phyloP scores from a whole-genome alignment of 805 yeast species.

The Hanseniaspora lachancei region DNA sequence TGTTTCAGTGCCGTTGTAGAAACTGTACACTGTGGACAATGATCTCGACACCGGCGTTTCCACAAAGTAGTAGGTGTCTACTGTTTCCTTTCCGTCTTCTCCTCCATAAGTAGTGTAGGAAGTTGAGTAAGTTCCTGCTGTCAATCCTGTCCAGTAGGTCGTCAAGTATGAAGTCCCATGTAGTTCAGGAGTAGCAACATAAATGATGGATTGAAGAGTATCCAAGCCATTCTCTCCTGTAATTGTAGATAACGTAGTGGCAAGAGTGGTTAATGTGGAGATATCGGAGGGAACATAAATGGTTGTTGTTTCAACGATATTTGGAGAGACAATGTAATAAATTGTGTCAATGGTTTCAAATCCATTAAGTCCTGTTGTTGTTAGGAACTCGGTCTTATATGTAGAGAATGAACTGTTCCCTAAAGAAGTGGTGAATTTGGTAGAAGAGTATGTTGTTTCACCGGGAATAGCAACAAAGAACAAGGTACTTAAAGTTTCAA shows the following conservation, averaged over 20 bases:
- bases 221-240: background rate
- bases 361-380: slow-evolving; percentile 15
- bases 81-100: slow-evolving; percentile 13
- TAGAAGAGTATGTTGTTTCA: background rate
- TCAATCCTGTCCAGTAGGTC: slow-evolving; percentile 12
- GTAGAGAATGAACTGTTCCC: slow-evolving; percentile 12
- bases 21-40: background rate
- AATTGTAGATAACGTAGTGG: background rate
- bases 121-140: slow-evolving; percentile 14
- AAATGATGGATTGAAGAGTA: background rate
- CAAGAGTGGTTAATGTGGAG: background rate
- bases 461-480: slow-evolving; percentile 16
- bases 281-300: background rate
- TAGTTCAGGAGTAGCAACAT: background rate
- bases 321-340: background rate
- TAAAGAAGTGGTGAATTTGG: background rate
- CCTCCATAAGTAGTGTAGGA: slow-evolving; percentile 12
- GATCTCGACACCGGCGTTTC: slow-evolving; percentile 14
- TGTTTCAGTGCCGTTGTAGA: background rate
- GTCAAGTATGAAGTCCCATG: background rate
- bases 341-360: background rate
- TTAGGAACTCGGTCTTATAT: slow-evolving; percentile 8
- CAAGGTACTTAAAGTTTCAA: slow-evolving; percentile 13
- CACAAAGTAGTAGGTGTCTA: slow-evolving; percentile 14
- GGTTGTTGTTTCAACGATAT: background rate